Base-by-base conservation (phyloP, 1,139 yeast species). In the Diutina scorzettiae region DNA sequence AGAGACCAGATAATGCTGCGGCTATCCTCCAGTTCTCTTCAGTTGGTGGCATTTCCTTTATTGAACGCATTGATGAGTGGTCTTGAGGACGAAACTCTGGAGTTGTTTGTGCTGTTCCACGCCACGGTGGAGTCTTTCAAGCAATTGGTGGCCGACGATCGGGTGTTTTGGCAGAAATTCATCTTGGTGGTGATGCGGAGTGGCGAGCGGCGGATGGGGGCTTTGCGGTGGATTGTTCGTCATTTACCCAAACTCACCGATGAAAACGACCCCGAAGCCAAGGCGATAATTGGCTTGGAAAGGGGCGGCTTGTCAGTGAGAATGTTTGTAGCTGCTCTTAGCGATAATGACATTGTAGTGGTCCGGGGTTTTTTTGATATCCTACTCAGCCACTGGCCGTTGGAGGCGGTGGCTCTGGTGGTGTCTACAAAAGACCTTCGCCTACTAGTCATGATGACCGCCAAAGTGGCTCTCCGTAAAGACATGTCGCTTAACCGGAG, bases 401-500 rank as follows among this genome's bases (percentile, higher is more conserved):
- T 91, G 12, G 71, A 73, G 46, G 73, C 86, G 12, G 71, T 72
- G 16, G 73, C 71, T 37, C 51, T 58, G 2, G 51, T 73, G 9
- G 64, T 78, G 1, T 60, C 74, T 1, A 52, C 60, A 0, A 62
- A 65, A 5, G 95, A 85, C 50, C 69, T 73, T 44, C 71, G 76
- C 46, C 53, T 71, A 25, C 60, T 91, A 40, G 60, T 85, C 20
- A 65, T 77, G 57, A 66, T 80, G 6, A 83, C 91, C 28, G 71
- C 85, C 40, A 60, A 67, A 11, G 77, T 89, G 0, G 81, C 93
- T 1, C 63, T 87, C 42, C 75, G 81, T 37, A 80, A 80, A 51
- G 99, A 91, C 58, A 86, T 91, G 95, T 85, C 96, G 17, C 69
- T 91, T 48, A 93, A 91, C 56, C 69, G 97, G 57, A 71, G 99